Evolutionary conservation across 805 yeast species (phyloP), one percentile per base, ranked within the genome.

Genomic region (Spathaspora passalidarum): DNA sequence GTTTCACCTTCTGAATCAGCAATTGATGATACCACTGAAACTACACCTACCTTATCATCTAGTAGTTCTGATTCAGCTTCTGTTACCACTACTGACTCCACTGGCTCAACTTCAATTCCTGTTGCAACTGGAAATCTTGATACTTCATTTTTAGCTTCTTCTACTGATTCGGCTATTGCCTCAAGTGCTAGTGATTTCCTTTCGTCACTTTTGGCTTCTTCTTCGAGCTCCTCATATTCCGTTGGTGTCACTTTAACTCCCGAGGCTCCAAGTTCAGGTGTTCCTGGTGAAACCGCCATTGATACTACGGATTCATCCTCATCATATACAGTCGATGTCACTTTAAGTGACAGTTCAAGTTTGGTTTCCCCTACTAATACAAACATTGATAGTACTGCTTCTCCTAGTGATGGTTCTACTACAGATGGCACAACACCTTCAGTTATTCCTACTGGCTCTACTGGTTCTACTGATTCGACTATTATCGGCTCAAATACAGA

Each of bases 391-490:
- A 41, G 5, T 41, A 19, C 21, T 22, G 38, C 14, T 19, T 5
- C 22, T 35, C 4, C 38, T 35, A 21, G 4, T 21, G 44, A 17
- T 6, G 14, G 18, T 37, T 38, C 40, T 6, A 17, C 45, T 38
- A 16, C 40, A 34, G 40, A 22, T 26, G 39, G 18, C 16, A 16
- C 21, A 10, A 41, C 39, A 11, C 36, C 32, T 23, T 9, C 45
- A 18, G 11, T 34, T 14, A 34, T 20, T 14, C 14, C 50, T 19
- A 32, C 44, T 19, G 42, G 38, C 42, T 32, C 38, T 11, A 42
- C 51, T 34, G 40, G 43, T 22, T 38, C 44, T 37, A 40, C 53
- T 21, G 34, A 17, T 10, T 13, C 47, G 29, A 29, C 42, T 8
- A 29, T 26, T 26, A 11, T 29, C 14, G 16, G 16, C 13, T 8